Conservation (phyloP, 2,329 filamentous ascomycete genomes). For the Rhynchosporium agropyri region DNA sequence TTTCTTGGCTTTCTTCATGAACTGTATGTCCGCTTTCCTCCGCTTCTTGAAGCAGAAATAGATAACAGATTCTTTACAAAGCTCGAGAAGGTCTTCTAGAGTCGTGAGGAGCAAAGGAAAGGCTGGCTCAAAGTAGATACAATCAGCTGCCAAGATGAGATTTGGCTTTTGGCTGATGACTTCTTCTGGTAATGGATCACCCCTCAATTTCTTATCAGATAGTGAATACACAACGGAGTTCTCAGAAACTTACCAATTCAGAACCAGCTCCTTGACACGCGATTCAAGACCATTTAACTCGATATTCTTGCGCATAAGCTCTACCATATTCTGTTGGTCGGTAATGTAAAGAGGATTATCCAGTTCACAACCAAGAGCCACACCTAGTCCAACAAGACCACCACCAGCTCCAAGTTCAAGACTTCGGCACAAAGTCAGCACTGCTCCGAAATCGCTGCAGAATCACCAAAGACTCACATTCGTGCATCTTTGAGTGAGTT, state of each 20-base stretch:
- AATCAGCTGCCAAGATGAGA: conserved; percentile 91
- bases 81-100: conserved; percentile 70
- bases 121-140: conserved; percentile 95
- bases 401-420: conserved; percentile 91
- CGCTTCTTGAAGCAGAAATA: conserved; percentile 96
- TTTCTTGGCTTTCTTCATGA: conserved; percentile 71
- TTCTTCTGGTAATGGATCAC: conserved; percentile 57
- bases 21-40: conserved; percentile 76
- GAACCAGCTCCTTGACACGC: conserved; percentile 66
- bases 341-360: conserved; percentile 72
- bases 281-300: conserved; percentile 71
- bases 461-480: conserved; percentile 57
- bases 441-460: neutral
- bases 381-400: conserved; percentile 75
- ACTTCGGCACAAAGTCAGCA: conserved; percentile 50
- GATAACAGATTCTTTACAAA: conserved; percentile 66
- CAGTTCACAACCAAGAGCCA: conserved; percentile 59
- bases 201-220: conserved; percentile 49
- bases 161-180: conserved; percentile 65
- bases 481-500: conserved; percentile 64
- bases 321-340: conserved; percentile 83
- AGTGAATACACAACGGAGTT: conserved; percentile 16
- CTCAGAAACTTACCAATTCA: conserved; percentile 71
- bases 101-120: conserved; percentile 86
- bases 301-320: conserved; percentile 86